Evolutionary conservation across 108 stramenopile species (phyloP), one percentile per base, ranked within the genome.

Genomic region (Pinguiococcus pyrenoidosus): DNA sequence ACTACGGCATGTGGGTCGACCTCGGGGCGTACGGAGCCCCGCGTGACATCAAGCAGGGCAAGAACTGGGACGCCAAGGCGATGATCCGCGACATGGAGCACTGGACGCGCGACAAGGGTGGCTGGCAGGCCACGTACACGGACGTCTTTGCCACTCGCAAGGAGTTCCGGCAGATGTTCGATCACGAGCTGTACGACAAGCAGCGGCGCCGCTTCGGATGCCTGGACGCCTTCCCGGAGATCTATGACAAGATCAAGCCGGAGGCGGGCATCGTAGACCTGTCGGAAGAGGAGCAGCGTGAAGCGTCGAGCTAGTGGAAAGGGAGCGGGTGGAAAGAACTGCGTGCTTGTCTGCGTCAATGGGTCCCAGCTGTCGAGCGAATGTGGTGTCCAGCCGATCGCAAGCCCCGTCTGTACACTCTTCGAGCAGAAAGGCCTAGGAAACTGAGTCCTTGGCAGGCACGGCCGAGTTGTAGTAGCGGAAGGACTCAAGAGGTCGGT

Each of bases 231-330:
- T 77, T 77, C 50, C 54, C 55, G 10, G 71, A 77, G 51, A 70
- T 74, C 25, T 76, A 68, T 35, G 75, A 76, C 51, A 76, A 76
- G 58, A 66, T 76, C 29, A 48, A 48, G 46, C n/a, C n/a, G n/a
- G n/a, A n/a, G n/a, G n/a, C n/a, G n/a, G n/a, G n/a, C n/a, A n/a
- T n/a, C n/a, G n/a, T n/a, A n/a, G n/a, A n/a, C n/a, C n/a, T n/a
- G n/a, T n/a, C n/a, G n/a, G n/a, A n/a, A n/a, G n/a, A n/a, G n/a
- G n/a, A n/a, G n/a, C n/a, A n/a, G n/a, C n/a, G n/a, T n/a, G n/a
- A n/a, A n/a, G n/a, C n/a, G n/a, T n/a, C n/a, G n/a, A n/a, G n/a
- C n/a, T n/a, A n/a, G n/a, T n/a, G n/a, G n/a, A n/a, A n/a, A n/a
- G n/a, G n/a, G n/a, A n/a, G n/a, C n/a, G n/a, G n/a, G n/a, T n/a